Conservation (phyloP, 495 filamentous ascomycete species). For the Hyaloscypha variabilis region DNA sequence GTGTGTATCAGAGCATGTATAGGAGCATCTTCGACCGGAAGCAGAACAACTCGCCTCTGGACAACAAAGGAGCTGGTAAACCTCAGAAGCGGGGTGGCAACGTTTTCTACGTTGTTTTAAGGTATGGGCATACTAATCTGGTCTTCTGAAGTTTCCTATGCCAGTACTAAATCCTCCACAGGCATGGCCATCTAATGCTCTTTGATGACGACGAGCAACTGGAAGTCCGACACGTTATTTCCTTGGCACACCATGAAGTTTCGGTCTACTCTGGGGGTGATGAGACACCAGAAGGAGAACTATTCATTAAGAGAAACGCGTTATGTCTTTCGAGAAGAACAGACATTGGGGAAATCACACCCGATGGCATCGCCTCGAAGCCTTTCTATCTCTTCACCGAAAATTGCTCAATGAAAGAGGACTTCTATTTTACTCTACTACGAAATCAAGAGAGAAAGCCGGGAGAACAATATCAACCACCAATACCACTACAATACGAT, state of each 20-base stretch:
- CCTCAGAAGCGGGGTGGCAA: conserved; percentile 76
- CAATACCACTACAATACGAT: conserved; percentile 77
- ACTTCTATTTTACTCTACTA: conserved; percentile 94
- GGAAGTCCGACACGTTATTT: conserved; percentile 94
- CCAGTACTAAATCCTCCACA: conserved; percentile 36
- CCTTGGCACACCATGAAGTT: conserved; percentile 83
- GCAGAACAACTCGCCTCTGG: conserved; percentile 49
- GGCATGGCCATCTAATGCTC: conserved; percentile 95
- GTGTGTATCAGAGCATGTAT: conserved; percentile 98
- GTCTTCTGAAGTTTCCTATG: neutral
- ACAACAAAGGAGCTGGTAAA: conserved; percentile 53
- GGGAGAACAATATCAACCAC: conserved; percentile 58
- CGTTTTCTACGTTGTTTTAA: conserved; percentile 91
- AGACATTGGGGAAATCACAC: conserved; percentile 56
- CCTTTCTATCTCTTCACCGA: conserved; percentile 95
- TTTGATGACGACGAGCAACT: conserved; percentile 89
- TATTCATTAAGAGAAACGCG: conserved; percentile 95
- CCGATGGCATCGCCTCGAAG: conserved; percentile 59
- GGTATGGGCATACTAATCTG: conserved; percentile 49
- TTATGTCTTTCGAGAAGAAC: conserved; percentile 77
- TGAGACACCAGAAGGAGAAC: conserved; percentile 83
- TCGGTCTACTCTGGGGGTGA: conserved; percentile 83
- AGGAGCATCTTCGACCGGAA: conserved; percentile 92
- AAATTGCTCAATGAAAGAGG: conserved; percentile 93
- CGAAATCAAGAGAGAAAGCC: conserved; percentile 75